Base-by-base conservation (phyloP, 768 basidiomycete species). In the Boletus vinaceobasis region DNA sequence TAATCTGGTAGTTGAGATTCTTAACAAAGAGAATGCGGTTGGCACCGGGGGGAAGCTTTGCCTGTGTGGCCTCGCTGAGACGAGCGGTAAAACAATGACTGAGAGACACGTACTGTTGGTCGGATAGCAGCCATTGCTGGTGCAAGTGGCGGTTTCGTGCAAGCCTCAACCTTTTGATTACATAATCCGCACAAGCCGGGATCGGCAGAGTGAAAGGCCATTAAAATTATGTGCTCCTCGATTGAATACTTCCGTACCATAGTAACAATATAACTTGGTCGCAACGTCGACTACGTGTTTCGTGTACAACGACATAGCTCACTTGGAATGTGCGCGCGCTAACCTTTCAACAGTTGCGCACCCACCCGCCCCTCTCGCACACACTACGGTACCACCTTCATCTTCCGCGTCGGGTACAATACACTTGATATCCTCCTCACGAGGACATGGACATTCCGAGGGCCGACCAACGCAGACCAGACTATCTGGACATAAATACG, bases 11-110 rank as follows among this genome's bases (percentile, higher is more conserved):
- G 72, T 90, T 93, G 50, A 96, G 74, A 67, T 96, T 96, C 73
- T 95, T 95, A 27, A 94, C 90, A 64, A 93, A 96, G 40, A 96
- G 81, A 51, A 96, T 91, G 43, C 93, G 84, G 68, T 94, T 94
- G 17, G 91, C 93, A 50, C 92, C 91, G 26, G 92, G 88, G 4
- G 92, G 92, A n/a, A 94, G 83, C 68, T 93, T 93, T 9, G 88
- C 78, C 90, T 92, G 19, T 19, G 13, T 47, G 0, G 44, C 29
- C 11, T 44, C 52, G 32, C 31, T 55, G 40, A 57, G 40, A 45
- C n/a, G 23, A 45, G 29, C n/a, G 8, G 42, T 14, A n/a, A 55
- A 37, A 23, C 27, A 8, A 45, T 19, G 19, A 23, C 15, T 14
- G 26, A 31, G 48, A 33, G 23, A 45, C 33, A 52, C 59, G 13